phyloP scores from a whole-genome alignment of 2,329 filamentous ascomycete genomes.

The Trichoderma sp. region DNA sequence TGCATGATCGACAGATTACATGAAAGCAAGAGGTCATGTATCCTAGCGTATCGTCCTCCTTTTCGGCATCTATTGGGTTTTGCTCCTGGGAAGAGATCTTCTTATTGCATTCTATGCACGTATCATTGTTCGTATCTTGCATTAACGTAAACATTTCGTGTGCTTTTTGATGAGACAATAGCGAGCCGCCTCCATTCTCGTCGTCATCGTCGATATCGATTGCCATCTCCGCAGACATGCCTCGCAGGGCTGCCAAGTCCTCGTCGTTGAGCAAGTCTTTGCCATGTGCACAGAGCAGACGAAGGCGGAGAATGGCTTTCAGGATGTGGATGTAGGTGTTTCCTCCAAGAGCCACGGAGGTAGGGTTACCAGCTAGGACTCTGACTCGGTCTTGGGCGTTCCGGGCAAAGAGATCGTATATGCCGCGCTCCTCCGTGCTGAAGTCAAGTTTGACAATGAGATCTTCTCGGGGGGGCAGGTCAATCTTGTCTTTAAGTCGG shows the following conservation, averaged over 20 bases:
- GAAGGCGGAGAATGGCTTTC: slow-evolving; percentile 84
- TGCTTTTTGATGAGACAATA: slow-evolving; percentile 67
- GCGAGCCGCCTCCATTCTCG: slow-evolving; percentile 57
- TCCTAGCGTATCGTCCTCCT: slow-evolving; percentile 62
- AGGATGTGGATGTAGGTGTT: slow-evolving; percentile 92
- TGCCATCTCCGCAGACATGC: slow-evolving; percentile 77
- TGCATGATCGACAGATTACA: slow-evolving; percentile 74
- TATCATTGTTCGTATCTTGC: slow-evolving; percentile 74
- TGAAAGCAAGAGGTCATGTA: slow-evolving; percentile 87
- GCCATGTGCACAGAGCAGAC: slow-evolving; percentile 91
- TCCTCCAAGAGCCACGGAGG: slow-evolving; percentile 69
- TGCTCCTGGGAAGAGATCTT: slow-evolving; percentile 58
- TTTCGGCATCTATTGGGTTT: slow-evolving; percentile 57
- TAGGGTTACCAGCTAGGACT: slow-evolving; percentile 60
- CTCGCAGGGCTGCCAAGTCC: slow-evolving; percentile 76
- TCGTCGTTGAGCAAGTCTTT: slow-evolving; percentile 83
- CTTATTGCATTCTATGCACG: slow-evolving; percentile 67
- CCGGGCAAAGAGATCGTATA: slow-evolving; percentile 83
- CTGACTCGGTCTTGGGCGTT: slow-evolving; percentile 79
- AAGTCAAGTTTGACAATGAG: slow-evolving; percentile 73
- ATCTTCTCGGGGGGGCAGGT: slow-evolving; percentile 74
- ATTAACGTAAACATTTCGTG: slow-evolving; percentile 85
- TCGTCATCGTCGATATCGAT: slow-evolving; percentile 88
- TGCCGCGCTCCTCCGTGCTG: slow-evolving; percentile 65
- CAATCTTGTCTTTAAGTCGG: slow-evolving; percentile 86